These are phyloP conservation scores for Lactarius indigo DNA, from an alignment of 768 basidiomycete species.

Conservation along the genomic window DNA sequence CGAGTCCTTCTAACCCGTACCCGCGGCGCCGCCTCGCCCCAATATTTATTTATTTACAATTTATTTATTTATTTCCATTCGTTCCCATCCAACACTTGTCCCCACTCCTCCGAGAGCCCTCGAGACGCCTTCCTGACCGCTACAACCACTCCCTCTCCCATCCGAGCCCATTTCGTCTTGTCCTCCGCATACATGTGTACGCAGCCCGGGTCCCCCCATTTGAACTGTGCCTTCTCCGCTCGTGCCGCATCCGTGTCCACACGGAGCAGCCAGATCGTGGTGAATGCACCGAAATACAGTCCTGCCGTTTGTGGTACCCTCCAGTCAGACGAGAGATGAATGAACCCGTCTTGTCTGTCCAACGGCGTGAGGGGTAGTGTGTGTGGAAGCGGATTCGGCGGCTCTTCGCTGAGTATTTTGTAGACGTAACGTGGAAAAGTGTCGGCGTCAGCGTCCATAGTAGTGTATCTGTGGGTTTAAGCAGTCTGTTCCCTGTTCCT, in stretches of 20 bases:
- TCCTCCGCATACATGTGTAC: constrained; percentile 24
- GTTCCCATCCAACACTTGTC: not conserved
- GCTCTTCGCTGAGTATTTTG: constrained; percentile 37
- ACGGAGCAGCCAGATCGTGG: constrained; percentile 30
- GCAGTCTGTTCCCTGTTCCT: not conserved
- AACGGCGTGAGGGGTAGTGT: constrained; percentile 19
- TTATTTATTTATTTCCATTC: not conserved
- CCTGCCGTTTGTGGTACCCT: constrained; percentile 39
- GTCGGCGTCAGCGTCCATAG: not conserved
- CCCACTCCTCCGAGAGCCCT: constrained; percentile 4
- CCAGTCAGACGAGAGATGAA: constrained; percentile 42
- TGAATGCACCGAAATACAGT: constrained; percentile 36
- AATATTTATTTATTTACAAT: not conserved
- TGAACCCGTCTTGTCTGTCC: constrained; percentile 43
- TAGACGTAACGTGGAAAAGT: constrained; percentile 34
- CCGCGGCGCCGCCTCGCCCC: not conserved
- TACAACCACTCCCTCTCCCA: constrained; percentile 20
- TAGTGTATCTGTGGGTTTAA: not conserved
- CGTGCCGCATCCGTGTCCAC: constrained; percentile 27
- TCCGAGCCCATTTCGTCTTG: constrained; percentile 3
- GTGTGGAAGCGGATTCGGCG: constrained; percentile 28
- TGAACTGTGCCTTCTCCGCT: constrained; percentile 26
- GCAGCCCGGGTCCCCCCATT: constrained; percentile 31
- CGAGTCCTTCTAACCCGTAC: not conserved
- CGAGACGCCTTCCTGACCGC: constrained; percentile 1